Conservation (phyloP, 768 basidiomycete species). For the Russula olivacea region DNA sequence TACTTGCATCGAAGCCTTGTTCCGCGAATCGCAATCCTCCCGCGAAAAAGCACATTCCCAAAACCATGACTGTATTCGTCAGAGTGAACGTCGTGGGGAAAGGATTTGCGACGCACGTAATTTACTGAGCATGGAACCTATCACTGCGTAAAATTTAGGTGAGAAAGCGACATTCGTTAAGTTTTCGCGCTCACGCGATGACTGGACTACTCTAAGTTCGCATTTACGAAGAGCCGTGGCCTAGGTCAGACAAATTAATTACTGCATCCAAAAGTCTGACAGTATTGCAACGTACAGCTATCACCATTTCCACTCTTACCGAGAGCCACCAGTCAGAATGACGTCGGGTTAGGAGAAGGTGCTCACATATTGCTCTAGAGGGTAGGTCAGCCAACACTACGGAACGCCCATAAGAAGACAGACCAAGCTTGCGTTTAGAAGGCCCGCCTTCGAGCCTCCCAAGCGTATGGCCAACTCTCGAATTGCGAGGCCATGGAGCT, state of each 20-base stretch:
- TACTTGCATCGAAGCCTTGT: slow-evolving; percentile 70
- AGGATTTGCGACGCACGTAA: slow-evolving; percentile 39
- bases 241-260: slow-evolving; percentile 33
- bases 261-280: not conserved
- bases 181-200: slow-evolving; percentile 49
- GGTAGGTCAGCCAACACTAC: slow-evolving; percentile 21
- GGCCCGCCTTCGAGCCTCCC: slow-evolving; percentile 69
- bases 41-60: slow-evolving; percentile 83
- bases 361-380: slow-evolving; percentile 62
- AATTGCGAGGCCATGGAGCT: slow-evolving; percentile 76
- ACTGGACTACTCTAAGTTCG: slow-evolving; percentile 74
- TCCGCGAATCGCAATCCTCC: slow-evolving; percentile 72
- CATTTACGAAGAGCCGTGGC: slow-evolving; percentile 80
- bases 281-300: slow-evolving; percentile 49
- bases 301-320: slow-evolving; percentile 52
- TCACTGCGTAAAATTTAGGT: slow-evolving; percentile 41
- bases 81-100: slow-evolving; percentile 13
- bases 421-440: slow-evolving; percentile 79
- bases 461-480: slow-evolving; percentile 67
- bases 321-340: slow-evolving; percentile 1
- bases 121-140: slow-evolving; percentile 81
- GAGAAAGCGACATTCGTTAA: not conserved
- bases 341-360: slow-evolving; percentile 2
- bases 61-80: slow-evolving; percentile 57
- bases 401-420: slow-evolving; percentile 22